Evolutionary conservation across 768 basidiomycete species (phyloP), one percentile per base, ranked within the genome.

Genomic region (Suillus subalutaceus): DNA sequence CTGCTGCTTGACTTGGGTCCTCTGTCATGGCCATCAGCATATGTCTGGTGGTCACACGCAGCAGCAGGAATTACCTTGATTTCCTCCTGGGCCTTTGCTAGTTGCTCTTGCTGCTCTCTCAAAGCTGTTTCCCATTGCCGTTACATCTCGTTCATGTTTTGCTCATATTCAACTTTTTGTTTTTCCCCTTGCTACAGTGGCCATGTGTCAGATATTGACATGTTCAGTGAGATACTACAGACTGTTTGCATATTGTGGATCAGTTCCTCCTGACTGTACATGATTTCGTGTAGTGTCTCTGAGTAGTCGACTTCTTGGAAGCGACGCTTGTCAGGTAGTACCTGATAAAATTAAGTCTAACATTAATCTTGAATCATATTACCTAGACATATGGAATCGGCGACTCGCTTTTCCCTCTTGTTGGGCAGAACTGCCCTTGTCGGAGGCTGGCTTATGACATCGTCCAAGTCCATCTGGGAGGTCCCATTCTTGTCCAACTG

Each of bases 291-390:
- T 35, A 66, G 41, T 50, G 15, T 40, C n/a, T 50, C 20, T 30
- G 65, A 62, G 35, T 53, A 66, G n/a, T 62, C 40, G 3, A 56
- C 65, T 62, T 66, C 65, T 37, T 66, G 9, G 30, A 43, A 26
- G 32, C 20, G 26, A 43, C 43, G 57, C 43, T 66, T 66, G 26
- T 37, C 43, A 35, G 43, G 41, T 9, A 40, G 44, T 1, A 46
- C 26, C 56, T 35, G 30, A 26, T 32, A 7, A 20, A 26, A 30
- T 3, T 4, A 16, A 15, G 15, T 40, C 12, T n/a, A 26, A 13
- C 30, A 40, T 40, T n/a, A 6, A 58, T 0, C 2, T 30, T 40
- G 30, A 6, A 20, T 20, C 56, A 26, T 58, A 4, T 2, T 6
- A 32, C 9, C 38, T 40, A 46, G 44, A 46, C 18, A 2, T 41